These are phyloP conservation scores for Beauveria sp. DNA, from an alignment of 2,329 filamentous ascomycete genomes.

Conservation along the genomic window DNA sequence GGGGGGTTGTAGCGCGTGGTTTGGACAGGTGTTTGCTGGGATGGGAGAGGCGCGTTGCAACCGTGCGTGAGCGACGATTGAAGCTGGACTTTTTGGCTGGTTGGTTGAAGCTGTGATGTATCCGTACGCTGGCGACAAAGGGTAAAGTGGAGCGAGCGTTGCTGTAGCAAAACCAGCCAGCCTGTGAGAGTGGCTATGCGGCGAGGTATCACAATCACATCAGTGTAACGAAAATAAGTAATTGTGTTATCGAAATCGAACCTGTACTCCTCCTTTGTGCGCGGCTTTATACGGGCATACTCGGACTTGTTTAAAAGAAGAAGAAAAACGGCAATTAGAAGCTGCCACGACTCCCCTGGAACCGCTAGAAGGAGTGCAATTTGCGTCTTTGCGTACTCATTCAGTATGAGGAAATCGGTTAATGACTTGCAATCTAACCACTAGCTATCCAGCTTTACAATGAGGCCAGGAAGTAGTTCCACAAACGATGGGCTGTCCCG, in stretches of 20 bases:
- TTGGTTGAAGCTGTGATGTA: background rate
- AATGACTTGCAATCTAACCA: no score
- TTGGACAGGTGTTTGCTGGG: no score
- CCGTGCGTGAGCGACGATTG: background rate
- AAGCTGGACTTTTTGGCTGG: background rate
- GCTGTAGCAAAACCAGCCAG: background rate
- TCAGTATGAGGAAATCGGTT: no score
- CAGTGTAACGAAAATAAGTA: no score
- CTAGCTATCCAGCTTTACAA: constrained; percentile 13
- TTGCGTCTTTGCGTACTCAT: no score
- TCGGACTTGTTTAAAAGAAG: no score
- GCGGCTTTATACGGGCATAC: no score
- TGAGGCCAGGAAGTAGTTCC: constrained; percentile 15
- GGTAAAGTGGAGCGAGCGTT: background rate
- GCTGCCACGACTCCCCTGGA: no score
- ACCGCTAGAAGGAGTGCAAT: no score
- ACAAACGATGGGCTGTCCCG: constrained; percentile 13
- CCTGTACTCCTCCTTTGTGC: no score
- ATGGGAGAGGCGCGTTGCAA: background rate
- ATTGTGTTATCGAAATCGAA: no score
- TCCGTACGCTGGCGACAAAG: background rate
- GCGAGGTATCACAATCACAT: background rate
- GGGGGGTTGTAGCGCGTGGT: background rate
- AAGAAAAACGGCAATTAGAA: no score
- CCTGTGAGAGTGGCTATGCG: background rate